These are phyloP conservation scores for Neopestalotiopsis sp. DNA, from an alignment of 2,329 filamentous ascomycete genomes.

Conservation along the genomic window DNA sequence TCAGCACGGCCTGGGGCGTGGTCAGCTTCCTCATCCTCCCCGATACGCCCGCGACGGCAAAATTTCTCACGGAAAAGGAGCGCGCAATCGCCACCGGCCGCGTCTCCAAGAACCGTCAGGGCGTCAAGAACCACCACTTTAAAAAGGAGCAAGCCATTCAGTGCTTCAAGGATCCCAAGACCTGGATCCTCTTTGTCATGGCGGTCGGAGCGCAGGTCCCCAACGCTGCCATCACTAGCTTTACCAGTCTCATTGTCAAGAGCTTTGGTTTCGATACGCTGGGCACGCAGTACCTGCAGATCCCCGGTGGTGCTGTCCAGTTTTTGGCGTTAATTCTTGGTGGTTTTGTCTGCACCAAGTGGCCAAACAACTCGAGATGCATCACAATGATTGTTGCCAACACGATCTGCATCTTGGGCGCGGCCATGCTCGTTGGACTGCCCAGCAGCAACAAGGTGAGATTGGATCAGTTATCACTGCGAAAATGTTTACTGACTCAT, in stretches of 20 bases:
- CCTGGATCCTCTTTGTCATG: constrained; percentile 61
- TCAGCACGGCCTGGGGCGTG: constrained; percentile 61
- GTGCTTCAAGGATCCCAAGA: constrained; percentile 54
- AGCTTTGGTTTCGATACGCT: constrained; percentile 48
- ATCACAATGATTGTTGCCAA: constrained; percentile 63
- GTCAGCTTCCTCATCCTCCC: constrained; percentile 63
- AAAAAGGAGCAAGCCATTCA: constrained; percentile 53
- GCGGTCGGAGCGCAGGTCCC: constrained; percentile 60
- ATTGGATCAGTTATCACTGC: constrained; percentile 22
- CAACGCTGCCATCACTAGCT: constrained; percentile 60
- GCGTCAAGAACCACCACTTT: constrained; percentile 59
- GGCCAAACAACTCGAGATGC: constrained; percentile 53
- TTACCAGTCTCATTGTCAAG: constrained; percentile 33
- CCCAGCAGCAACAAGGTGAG: constrained; percentile 50
- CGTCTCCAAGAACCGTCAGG: constrained; percentile 55
- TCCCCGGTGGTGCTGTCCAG: constrained; percentile 63
- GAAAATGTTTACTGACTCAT: constrained; percentile 35
- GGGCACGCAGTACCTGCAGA: constrained; percentile 63
- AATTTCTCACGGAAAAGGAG: constrained; percentile 64
- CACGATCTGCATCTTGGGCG: constrained; percentile 58
- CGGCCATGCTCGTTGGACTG: constrained; percentile 56
- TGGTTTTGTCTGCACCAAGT: constrained; percentile 58
- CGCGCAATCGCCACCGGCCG: constrained; percentile 59
- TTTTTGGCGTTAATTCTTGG: constrained; percentile 58
- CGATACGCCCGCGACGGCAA: constrained; percentile 66